Base-by-base conservation (phyloP, 306 rosid species). In the Urtica urens region DNA sequence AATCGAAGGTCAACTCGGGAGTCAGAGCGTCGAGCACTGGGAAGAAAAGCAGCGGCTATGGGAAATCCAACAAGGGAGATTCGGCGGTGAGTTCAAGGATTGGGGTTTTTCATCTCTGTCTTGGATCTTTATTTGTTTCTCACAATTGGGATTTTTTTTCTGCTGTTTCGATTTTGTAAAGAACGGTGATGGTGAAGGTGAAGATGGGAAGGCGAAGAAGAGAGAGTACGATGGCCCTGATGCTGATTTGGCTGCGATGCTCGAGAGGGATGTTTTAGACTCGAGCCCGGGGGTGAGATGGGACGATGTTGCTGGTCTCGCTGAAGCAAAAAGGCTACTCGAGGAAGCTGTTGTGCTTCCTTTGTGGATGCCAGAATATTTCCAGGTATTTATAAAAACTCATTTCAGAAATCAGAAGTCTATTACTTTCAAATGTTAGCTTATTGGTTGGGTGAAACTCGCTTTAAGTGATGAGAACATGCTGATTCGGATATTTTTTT, bases 271-370 rank as follows among this genome's bases (percentile, higher is more conserved):
- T 13, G 96, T 92, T 58, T 64, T 92, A 66, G 99, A 92, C 70
- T 81, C 83, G 33, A 79, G 93, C 61, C 99, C 96, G 35, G 99
- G 99, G 46, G 99, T 92, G 56, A 82, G 94, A 78, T 92, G 99
- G 99, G 99, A 92, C 19, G 99, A 85, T 61, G 94, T 85, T 59
- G 99, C 99, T 0, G 99, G 99, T 46, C 65, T 92, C 52, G 73
- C 76, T 33, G 99, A 92, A 69, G 99, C 99, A 23, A 92, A 92
- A 60, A 78, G 96, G 55, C 93, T 92, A 71, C 73, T 92, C 50
- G 99, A 92, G 75, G 99, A 92, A 78, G 99, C 99, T 55, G 96
- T 92, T 58, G 96, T 92, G 27, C 99, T 92, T 67, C 99, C 99
- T 49, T 41, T 82, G 66, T 92, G 87, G 96, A 85, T 92, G 99